Evolutionary conservation across 2,329 filamentous ascomycete genomes (phyloP), one percentile per base, ranked within the genome.

Genomic region (Macrophomina phaseolina): DNA sequence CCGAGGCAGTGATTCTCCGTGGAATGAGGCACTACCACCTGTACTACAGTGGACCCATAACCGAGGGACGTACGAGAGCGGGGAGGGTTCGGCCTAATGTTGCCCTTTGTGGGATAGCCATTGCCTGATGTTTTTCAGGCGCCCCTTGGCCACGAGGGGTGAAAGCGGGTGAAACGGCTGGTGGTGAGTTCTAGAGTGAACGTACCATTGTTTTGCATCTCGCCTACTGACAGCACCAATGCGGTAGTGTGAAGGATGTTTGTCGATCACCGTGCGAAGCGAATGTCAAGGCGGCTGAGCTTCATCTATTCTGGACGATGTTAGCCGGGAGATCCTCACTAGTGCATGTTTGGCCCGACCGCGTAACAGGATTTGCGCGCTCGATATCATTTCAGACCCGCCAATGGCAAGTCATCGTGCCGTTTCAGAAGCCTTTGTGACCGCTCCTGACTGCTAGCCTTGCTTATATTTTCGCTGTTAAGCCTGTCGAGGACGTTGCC

Each of bases 301-400:
- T 48, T 61, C 28, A 61, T 61, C 42, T 61, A 61, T 61, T 61
- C 40, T n/a, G 28, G 40, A 61, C 56, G 23, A 9, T 8, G 28
- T 32, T 6, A 18, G 28, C 28, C 40, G 56, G 56, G 36, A 5
- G n/a, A 34, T n/a, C 56, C 42, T 61, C 14, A 23, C n/a, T 36
- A 14, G 14, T 28, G 56, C 40, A 8, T 28, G 56, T 42, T 36
- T 46, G 18, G 40, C 30, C 30, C 42, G 56, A n/a, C 30, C 30
- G 40, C 28, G 23, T 9, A 34, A 12, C 56, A 34, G 42, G 30
- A 46, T 48, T n/a, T 14, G n/a, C 40, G 5, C 11, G 42, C 55
- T 38, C 30, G 38, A 16, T 14, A 30, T 16, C 16, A 30, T 14
- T 46, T 11, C 16, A n/a, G 2, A 9, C 36, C 40, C 18, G 18